Conservation (phyloP, 2,329 filamentous ascomycete genomes). For the Neophaeococcomyces aloes region DNA sequence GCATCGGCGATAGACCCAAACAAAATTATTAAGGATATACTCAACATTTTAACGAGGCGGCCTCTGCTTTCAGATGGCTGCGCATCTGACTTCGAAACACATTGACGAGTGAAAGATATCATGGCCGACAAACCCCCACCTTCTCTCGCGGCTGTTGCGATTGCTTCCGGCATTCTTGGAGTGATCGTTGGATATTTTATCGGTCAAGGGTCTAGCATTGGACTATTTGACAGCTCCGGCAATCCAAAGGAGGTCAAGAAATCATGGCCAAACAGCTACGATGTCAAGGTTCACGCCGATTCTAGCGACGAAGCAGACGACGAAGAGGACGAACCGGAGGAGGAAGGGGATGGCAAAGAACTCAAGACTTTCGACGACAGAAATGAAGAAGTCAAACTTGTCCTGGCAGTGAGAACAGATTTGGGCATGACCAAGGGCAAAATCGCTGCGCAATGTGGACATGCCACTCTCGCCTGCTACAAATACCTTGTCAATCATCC, state of each 20-base stretch:
- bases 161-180: constrained; percentile 36
- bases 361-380: constrained; percentile 41
- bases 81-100: no score
- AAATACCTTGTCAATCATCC: constrained; percentile 58
- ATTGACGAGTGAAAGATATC: background rate
- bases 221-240: constrained; percentile 46
- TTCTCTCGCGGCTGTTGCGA: constrained; percentile 16
- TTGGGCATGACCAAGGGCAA: constrained; percentile 99
- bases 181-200: constrained; percentile 69
- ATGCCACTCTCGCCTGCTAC: constrained; percentile 97
- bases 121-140: constrained; percentile 21
- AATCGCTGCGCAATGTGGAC: constrained; percentile 88
- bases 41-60: no score
- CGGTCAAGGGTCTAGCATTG: constrained; percentile 55
- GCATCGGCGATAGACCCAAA: no score
- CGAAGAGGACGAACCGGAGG: constrained; percentile 53
- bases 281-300: constrained; percentile 35
- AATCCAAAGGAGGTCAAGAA: constrained; percentile 26
- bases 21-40: no score
- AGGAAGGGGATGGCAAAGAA: constrained; percentile 48
- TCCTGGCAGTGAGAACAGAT: constrained; percentile 85
- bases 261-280: constrained; percentile 47
- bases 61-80: no score
- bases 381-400: constrained; percentile 81
- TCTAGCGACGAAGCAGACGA: constrained; percentile 29